Evolutionary conservation across 352 stramenopile genomes (phyloP), one percentile per base, ranked within the genome.

Genomic region (Pythium dissimile): DNA sequence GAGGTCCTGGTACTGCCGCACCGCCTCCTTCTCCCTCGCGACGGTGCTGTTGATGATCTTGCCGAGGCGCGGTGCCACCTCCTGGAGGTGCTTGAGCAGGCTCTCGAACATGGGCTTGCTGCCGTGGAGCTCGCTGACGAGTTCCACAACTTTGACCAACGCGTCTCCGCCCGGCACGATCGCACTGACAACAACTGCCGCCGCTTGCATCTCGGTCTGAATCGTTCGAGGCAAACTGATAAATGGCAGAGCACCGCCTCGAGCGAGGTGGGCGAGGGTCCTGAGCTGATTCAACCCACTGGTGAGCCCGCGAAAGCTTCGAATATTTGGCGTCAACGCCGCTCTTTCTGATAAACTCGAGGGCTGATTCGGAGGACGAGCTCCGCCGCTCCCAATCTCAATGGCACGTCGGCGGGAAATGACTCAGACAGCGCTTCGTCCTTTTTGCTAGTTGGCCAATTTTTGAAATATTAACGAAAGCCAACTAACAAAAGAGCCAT

Each of bases 61-160:
- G 10, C 43, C 24, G 8, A 59, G 52, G 9, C 41, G 52, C 16
- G 52, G 42, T 8, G 15, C 26, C 9, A 59, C 52, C 38, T 59
- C 24, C 23, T 62, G 30, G 31, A 62, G 54, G 31, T 54, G 20
- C 21, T 54, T 54, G 42, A 62, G 30, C 31, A 62, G 54, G 6
- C 23, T 28, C 44, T 46, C 21, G 15, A 43, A 54, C 44, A 54
- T 46, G 4, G n/a, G 15, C 16, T 53, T 53, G 43, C 54, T 62
- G 11, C 32, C 43, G 32, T 37, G 44, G 34, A 62, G 54, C 24
- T 62, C 54, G n/a, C 5, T 48, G 15, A 53, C 54, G 6, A 62
- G 44, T 28, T 54, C 11, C 34, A 13, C 34, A 26, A 58, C 16
- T 47, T 28, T 26, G 41, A 47, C 18, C 47, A 54, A 26, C 16